Evolutionary conservation across 2,329 filamentous ascomycete genomes (phyloP).

Genomic region (Nothophoma quercina): DNA sequence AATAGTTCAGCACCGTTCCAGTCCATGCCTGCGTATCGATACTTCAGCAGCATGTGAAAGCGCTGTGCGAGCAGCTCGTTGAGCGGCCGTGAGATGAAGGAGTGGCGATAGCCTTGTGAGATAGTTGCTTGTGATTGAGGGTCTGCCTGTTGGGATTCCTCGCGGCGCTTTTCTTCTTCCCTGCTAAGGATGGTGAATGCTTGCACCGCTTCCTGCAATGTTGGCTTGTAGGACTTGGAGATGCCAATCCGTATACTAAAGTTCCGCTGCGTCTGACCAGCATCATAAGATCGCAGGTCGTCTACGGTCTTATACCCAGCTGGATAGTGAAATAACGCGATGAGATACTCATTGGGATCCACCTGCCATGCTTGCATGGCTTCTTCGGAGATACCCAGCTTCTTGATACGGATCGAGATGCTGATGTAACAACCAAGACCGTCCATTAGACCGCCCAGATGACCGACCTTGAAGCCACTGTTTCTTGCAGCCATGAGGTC

Average conservation of each 20-base stretch:
- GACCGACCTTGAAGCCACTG: conserved; percentile 75
- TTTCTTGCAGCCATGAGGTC: conserved; percentile 69
- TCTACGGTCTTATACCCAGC: conserved; percentile 69
- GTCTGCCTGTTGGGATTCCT: conserved; percentile 28
- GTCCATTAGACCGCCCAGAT: conserved; percentile 61
- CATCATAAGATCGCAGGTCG: conserved; percentile 56
- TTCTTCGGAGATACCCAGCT: conserved; percentile 76
- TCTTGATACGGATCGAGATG: conserved; percentile 72
- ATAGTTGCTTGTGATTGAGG: conserved; percentile 21
- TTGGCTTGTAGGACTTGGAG: conserved; percentile 76
- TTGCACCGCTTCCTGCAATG: conserved; percentile 59
- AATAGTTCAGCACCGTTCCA: conserved; percentile 75
- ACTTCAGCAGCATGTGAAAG: conserved; percentile 68
- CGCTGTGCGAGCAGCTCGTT: conserved; percentile 71
- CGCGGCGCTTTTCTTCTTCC: conserved; percentile 38
- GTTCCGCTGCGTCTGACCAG: conserved; percentile 42
- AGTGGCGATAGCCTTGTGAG: conserved; percentile 56
- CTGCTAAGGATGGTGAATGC: conserved; percentile 58
- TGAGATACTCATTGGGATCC: conserved; percentile 70
- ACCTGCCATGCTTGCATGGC: conserved; percentile 81
- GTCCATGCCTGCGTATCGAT: conserved; percentile 62
- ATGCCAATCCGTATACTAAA: conserved; percentile 74
- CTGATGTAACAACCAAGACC: conserved; percentile 64
- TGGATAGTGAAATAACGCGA: conserved; percentile 73
- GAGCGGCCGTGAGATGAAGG: conserved; percentile 77